Conservation (phyloP, 2,329 filamentous ascomycete species). For the Cordyceps militaris region DNA sequence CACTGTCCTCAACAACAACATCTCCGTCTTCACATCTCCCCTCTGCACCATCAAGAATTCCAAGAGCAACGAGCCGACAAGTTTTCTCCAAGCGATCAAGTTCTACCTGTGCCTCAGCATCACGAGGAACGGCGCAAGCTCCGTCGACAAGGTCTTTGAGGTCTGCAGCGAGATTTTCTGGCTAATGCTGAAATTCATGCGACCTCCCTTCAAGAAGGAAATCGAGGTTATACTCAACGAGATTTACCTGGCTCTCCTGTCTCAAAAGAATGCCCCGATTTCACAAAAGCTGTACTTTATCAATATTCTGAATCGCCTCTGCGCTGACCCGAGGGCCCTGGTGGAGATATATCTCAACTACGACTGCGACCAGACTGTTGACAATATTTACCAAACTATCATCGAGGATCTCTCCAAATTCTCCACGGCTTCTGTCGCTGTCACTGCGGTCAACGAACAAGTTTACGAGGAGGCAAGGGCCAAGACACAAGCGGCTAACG, state of each 20-base stretch:
- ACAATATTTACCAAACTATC: conserved; percentile 94
- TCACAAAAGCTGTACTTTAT: conserved; percentile 93
- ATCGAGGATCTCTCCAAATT: conserved; percentile 91
- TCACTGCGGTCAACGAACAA: conserved; percentile 73
- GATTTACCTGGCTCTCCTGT: conserved; percentile 87
- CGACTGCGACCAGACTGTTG: conserved; percentile 89
- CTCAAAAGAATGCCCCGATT: conserved; percentile 75
- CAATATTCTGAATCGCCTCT: conserved; percentile 74
- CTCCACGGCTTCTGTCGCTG: conserved; percentile 68
- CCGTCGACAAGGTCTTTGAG: conserved; percentile 85
- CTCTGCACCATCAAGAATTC: conserved; percentile 88
- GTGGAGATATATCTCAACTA: conserved; percentile 98
- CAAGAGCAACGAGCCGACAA: conserved; percentile 79
- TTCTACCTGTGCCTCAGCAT: conserved; percentile 94
- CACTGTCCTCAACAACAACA: conserved; percentile 90
- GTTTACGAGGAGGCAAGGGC: conserved; percentile 74
- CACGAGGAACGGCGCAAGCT: conserved; percentile 90
- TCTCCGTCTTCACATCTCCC: conserved; percentile 82
- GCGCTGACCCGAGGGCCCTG: conserved; percentile 75
- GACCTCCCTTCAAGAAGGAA: conserved; percentile 95
- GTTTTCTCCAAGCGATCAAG: conserved; percentile 89
- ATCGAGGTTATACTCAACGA: conserved; percentile 97
- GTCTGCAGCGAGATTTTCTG: conserved; percentile 97
- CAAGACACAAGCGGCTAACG: conserved; percentile 52
- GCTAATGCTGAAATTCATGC: conserved; percentile 91